Evolutionary conservation across 1,284 basidiomycete species (phyloP).

Genomic region (Ustilago sp.): DNA sequence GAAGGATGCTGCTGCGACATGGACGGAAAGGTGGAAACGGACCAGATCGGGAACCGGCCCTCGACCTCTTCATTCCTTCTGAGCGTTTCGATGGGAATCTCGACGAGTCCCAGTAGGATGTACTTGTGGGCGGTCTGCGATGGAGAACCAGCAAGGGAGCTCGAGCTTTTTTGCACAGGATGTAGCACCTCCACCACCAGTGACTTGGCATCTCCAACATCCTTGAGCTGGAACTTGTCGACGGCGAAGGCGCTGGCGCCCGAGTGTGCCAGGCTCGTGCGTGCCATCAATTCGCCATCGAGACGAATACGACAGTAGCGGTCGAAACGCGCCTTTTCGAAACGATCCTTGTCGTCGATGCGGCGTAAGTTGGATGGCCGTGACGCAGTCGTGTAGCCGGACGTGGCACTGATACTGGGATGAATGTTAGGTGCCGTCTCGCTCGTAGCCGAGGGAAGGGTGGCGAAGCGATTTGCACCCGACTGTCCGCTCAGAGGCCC

Average conservation of each 20-base stretch:
- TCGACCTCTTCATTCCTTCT: constrained; percentile 60
- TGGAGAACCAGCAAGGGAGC: constrained; percentile 28
- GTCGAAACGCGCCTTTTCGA: constrained; percentile 40
- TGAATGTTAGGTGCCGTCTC: constrained; percentile 15
- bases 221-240: constrained; percentile 55
- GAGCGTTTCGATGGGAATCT: constrained; percentile 60
- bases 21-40: constrained; percentile 24
- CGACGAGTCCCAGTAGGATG: constrained; percentile 53
- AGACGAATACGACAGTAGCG: constrained; percentile 57
- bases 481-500: constrained; percentile 37
- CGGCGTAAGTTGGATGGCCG: constrained; percentile 19
- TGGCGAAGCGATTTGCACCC: constrained; percentile 29
- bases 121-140: constrained; percentile 32
- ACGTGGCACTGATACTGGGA: constrained; percentile 1
- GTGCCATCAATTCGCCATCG: constrained; percentile 54
- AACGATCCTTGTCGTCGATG: constrained; percentile 37
- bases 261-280: constrained; percentile 40
- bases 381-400: constrained; percentile 13
- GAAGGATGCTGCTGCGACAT: constrained; percentile 8
- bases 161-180: constrained; percentile 29
- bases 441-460: constrained; percentile 1
- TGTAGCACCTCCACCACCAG: constrained; percentile 57
- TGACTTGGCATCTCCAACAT: constrained; percentile 41
- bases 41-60: constrained; percentile 64
- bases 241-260: constrained; percentile 28